Conservation (phyloP, 192 early-diverging fungal species). For the Gaertneriomyces sp. region DNA sequence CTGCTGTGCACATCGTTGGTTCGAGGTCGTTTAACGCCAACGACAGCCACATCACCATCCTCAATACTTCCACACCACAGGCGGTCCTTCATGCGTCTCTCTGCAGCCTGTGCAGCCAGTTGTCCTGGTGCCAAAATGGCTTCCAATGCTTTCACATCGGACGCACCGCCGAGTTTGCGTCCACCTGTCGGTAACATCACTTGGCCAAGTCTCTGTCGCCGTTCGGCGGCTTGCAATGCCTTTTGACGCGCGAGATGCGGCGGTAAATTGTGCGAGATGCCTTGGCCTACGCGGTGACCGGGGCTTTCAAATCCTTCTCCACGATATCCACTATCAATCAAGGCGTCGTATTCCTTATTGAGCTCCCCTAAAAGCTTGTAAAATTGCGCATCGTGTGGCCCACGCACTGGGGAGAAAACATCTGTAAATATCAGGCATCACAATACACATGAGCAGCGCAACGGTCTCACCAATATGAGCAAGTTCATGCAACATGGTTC, state of each 20-base stretch:
- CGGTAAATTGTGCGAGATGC: conserved; percentile 39
- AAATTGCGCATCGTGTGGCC: conserved; percentile 66
- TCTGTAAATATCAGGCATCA: background rate
- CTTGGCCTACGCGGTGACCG: conserved; percentile 49
- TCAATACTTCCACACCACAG: conserved; percentile 64
- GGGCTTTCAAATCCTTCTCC: conserved; percentile 54
- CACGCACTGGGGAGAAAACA: conserved; percentile 41
- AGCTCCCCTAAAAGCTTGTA: conserved; percentile 58
- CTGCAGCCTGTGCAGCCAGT: conserved; percentile 68
- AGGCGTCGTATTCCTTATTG: conserved; percentile 57
- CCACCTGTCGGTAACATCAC: conserved; percentile 57
- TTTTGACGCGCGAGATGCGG: conserved; percentile 25
- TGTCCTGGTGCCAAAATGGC: conserved; percentile 47
- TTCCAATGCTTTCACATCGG: background rate
- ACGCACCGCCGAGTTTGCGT: conserved; percentile 29
- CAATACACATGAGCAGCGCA: background rate
- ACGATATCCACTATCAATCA: conserved; percentile 47
- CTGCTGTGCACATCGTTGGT: background rate
- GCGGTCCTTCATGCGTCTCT: conserved; percentile 56
- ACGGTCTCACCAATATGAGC: conserved; percentile 34
- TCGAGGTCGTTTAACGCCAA: background rate
- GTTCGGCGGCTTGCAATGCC: conserved; percentile 58
- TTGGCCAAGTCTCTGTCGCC: conserved; percentile 37
- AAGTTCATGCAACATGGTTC: conserved; percentile 76
- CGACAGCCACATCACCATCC: conserved; percentile 8